phyloP scores from a whole-genome alignment of 495 filamentous ascomycete genomes.

The Talaromyces thailandensis region DNA sequence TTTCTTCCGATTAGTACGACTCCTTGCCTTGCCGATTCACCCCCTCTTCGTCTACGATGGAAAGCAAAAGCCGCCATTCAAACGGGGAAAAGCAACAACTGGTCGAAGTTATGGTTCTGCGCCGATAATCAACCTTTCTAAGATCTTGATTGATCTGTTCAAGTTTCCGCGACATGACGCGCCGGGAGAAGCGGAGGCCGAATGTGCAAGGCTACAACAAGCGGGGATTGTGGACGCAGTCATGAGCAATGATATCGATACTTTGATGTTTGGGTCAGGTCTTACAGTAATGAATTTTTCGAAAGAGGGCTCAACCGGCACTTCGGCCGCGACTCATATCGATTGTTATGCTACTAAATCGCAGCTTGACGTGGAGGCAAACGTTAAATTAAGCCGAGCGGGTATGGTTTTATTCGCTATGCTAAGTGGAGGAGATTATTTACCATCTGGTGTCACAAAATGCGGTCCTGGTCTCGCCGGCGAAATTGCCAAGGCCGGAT shows the following conservation, averaged over 20 bases:
- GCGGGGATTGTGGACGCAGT: conserved; percentile 88
- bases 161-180: conserved; percentile 79
- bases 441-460: conserved; percentile 78
- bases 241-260: conserved; percentile 94
- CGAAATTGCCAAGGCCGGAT: conserved; percentile 83
- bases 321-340: conserved; percentile 75
- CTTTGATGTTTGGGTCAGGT: conserved; percentile 91
- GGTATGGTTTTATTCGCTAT: conserved; percentile 94
- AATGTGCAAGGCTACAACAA: conserved; percentile 81
- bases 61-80: conserved; percentile 80
- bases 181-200: conserved; percentile 93
- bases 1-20: conserved; percentile 82
- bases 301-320: conserved; percentile 52
- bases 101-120: conserved; percentile 31
- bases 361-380: conserved; percentile 22
- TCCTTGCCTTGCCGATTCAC: conserved; percentile 70
- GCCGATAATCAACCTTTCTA: conserved; percentile 51
- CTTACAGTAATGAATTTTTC: conserved; percentile 77
- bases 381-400: conserved; percentile 58
- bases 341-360: conserved; percentile 59
- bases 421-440: conserved; percentile 94
- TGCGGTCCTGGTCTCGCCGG: conserved; percentile 83
- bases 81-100: conserved; percentile 54
- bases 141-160: conserved; percentile 75
- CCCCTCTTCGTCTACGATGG: conserved; percentile 97